A percentile compares a stretch with the other conserved stretches of the same genome.
These are phyloP conservation scores for Aspergillus carlsbadensis DNA, from an alignment of 495 filamentous ascomycete species.

Conservation along the genomic window DNA sequence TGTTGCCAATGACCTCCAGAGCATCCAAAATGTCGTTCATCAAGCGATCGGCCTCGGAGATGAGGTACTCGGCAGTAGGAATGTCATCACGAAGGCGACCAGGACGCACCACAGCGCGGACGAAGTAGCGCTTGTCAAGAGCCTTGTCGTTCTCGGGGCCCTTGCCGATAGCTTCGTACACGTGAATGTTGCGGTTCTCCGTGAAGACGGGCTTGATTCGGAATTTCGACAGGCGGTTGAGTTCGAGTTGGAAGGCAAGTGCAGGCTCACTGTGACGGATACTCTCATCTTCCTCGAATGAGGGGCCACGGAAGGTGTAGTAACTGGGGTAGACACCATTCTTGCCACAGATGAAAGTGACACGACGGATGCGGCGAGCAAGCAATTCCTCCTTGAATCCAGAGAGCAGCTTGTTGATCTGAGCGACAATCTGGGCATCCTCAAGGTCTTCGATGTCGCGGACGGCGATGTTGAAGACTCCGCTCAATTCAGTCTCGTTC, in stretches of 20 bases:
- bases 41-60: slow-evolving; percentile 92
- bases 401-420: slow-evolving; percentile 73
- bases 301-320: slow-evolving; percentile 94
- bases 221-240: slow-evolving; percentile 92
- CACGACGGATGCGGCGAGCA: slow-evolving; percentile 74
- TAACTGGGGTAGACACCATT: slow-evolving; percentile 95
- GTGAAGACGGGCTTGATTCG: slow-evolving; percentile 97
- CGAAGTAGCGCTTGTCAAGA: slow-evolving; percentile 87
- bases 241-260: slow-evolving; percentile 95
- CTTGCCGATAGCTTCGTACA: slow-evolving; percentile 95
- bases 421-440: slow-evolving; percentile 74
- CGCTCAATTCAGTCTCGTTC: slow-evolving; percentile 74
- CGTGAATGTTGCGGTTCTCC: slow-evolving; percentile 97
- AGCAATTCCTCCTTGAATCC: slow-evolving; percentile 82
- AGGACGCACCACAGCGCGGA: slow-evolving; percentile 87
- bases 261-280: slow-evolving; percentile 98
- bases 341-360: slow-evolving; percentile 95
- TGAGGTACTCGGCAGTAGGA: slow-evolving; percentile 94
- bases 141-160: slow-evolving; percentile 79
- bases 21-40: slow-evolving; percentile 98
- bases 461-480: slow-evolving; percentile 88
- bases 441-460: slow-evolving; percentile 85
- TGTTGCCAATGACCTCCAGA: slow-evolving; percentile 96
- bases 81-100: slow-evolving; percentile 95
- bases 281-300: slow-evolving; percentile 84